Evolutionary conservation across 2,329 filamentous ascomycete species (phyloP).

Genomic region (Xylariaceae sp.): DNA sequence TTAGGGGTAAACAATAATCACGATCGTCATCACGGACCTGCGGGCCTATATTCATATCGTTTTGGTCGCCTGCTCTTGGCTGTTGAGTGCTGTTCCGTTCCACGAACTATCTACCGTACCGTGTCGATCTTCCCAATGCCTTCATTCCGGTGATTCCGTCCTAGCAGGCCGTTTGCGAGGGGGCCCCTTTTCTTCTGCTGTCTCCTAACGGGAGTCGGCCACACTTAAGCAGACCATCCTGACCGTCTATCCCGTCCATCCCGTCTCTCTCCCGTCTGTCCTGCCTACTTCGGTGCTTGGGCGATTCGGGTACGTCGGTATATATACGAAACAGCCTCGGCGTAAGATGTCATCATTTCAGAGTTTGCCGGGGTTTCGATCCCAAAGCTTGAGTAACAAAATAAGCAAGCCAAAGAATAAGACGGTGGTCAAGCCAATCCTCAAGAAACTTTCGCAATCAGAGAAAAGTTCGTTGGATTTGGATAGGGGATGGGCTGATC

Average conservation of each 20-base stretch:
- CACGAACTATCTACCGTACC: conserved; percentile 1
- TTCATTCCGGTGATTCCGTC: conserved; percentile 28
- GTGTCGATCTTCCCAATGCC: conserved; percentile 23
- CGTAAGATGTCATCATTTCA: conserved; percentile 42
- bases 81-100: conserved; percentile 26
- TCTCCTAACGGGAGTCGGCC: conserved; percentile 11
- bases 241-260: neutral
- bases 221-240: conserved; percentile 4
- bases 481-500: conserved; percentile 62
- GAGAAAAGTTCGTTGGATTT: conserved; percentile 67
- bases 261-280: neutral
- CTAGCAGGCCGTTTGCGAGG: conserved; percentile 22
- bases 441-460: conserved; percentile 60
- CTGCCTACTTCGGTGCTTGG: neutral
- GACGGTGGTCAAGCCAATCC: conserved; percentile 61
- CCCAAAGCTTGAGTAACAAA: conserved; percentile 36
- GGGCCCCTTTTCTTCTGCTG: conserved; percentile 1
- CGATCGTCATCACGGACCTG: conserved; percentile 7
- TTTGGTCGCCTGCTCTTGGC: conserved; percentile 20
- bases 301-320: neutral
- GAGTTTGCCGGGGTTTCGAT: conserved; percentile 34
- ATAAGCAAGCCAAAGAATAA: conserved; percentile 51
- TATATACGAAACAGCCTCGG: conserved; percentile 9
- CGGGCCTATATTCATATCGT: conserved; percentile 13
- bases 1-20: conserved; percentile 19